Base-by-base conservation (phyloP, 371 early-diverging fungal genomes). In the Parasitella parasitica region DNA sequence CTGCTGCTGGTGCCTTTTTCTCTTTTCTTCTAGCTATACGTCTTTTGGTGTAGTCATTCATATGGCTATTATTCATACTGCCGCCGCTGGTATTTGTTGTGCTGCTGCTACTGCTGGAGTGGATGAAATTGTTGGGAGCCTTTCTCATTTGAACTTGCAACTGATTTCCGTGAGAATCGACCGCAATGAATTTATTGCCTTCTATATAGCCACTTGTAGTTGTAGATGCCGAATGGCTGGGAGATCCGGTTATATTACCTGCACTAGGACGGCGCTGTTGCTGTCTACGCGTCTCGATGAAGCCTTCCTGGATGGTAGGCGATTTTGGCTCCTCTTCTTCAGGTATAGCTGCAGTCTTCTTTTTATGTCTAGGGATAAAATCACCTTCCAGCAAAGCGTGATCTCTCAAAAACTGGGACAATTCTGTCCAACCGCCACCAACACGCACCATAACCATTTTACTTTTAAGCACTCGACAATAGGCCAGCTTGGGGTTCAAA, bases 401-500 rank as follows among this genome's bases (percentile, higher is more conserved):
- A 37, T 75, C 72, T 22, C 80, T 51, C 50, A 79, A 59, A 49
- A 79, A 88, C 70, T 85, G 81, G 28, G 88, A 84, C 8, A 88
- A 66, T 57, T 88, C 88, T 13, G 77, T 77, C 91, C 91, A 91
- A 6, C 80, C 91, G 56, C 91, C 91, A 22, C 91, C 91, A 2
- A 91, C 87, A 41, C 91, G 82, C 37, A 91, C 90, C 89, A 91
- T 89, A 20, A 91, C 90, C 78, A 85, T 84, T 12, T 82, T 79
- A 56, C 84, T 84, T 49, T 82, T 75, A 39, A 91, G 68, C 9
- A 89, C 80, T 27, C 90, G 86, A 63, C 91, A 91, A 63, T 85
- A 88, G 43, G 87, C 88, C n/a, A 88, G 63, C 58, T 88, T 88
- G 15, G 88, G 87, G 57, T 89, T 83, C 27, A 75, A 63, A 39